Evolutionary conservation across 208 protist species (phyloP), one percentile per base, ranked within the genome.

Genomic region (Angomonas desouzai): DNA sequence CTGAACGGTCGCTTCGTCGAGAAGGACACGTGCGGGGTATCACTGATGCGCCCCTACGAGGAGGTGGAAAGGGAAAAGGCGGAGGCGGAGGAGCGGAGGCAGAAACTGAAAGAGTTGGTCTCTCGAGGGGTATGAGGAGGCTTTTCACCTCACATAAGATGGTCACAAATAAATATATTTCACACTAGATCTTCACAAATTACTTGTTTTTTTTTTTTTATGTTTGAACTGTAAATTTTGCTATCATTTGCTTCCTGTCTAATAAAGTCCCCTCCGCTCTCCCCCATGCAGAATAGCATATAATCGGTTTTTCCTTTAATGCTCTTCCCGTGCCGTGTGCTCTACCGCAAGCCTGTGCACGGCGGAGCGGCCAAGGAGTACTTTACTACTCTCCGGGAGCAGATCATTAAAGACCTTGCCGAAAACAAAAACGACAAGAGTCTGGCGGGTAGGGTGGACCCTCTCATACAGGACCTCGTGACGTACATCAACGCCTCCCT

Each of bases 1-100:
- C 73, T 95, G 28, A 91, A 81, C 32, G 89, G 89, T 2, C 69
- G 84, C 11, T 95, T 91, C 70, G 78, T 95, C 56, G 84, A 95
- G 69, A 70, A 73, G 38, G 66, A 85, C 47, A 92, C 85, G 51
- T 95, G 89, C 49, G 86, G 89, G 29, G 81, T 92, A 33, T 29
- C 48, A 40, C 76, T 92, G 3, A 69, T 86, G 48, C 72, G 72
- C 18, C 84, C 85, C 0, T n/a, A 83, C 20, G 79, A 85, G 62
- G 79, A 87, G 61, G 70, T 85, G 34, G 49, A 67, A 27, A n/a
- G 62, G 40, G 43, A 72, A 27, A 28, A 49, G 45, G 38, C n/a
- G n/a, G 65, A 45, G 45, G 27, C 45, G 59, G 68, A 71, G 48
- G 55, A 43, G 27, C 18, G 30, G 40, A 27, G 29, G 7, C 63